Evolutionary conservation across 345 rosid genomes (phyloP).

Genomic region (Eucalyptus guilfoylei): DNA sequence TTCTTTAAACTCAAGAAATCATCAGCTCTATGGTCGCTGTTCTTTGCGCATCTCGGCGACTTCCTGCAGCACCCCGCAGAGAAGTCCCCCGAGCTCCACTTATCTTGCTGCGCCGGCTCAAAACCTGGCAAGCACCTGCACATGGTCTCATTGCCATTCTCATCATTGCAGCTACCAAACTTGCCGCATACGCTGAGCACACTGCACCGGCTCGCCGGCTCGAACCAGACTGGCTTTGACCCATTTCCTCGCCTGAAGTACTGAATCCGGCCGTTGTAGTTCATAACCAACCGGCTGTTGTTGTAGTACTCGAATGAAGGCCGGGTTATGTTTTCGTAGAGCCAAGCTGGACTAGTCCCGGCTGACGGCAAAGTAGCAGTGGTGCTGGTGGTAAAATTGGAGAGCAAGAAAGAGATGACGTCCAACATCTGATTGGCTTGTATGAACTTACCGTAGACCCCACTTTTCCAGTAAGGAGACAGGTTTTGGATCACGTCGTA

Average conservation of each 20-base stretch:
- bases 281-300: slow-evolving; percentile 12
- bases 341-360: fast-evolving
- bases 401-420: no score
- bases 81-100: slow-evolving; percentile 6
- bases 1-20: not conserved
- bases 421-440: no score
- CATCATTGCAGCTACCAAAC: slow-evolving; percentile 9
- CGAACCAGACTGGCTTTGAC: slow-evolving; percentile 4
- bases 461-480: no score
- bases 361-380: not conserved
- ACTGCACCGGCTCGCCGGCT: slow-evolving; percentile 10
- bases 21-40: not conserved
- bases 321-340: not conserved
- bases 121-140: slow-evolving; percentile 37
- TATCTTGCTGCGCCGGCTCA: not conserved
- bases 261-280: slow-evolving; percentile 3
- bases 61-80: slow-evolving; percentile 7
- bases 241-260: not conserved
- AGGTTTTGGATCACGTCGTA: no score
- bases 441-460: no score
- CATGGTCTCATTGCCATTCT: not conserved
- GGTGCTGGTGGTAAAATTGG: no score
- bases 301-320: not conserved
- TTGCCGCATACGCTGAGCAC: slow-evolving; percentile 9
- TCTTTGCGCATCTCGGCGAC: not conserved